These are phyloP conservation scores for Beauveria pseudobassiana DNA, from an alignment of 2,329 filamentous ascomycete species.

Conservation along the genomic window DNA sequence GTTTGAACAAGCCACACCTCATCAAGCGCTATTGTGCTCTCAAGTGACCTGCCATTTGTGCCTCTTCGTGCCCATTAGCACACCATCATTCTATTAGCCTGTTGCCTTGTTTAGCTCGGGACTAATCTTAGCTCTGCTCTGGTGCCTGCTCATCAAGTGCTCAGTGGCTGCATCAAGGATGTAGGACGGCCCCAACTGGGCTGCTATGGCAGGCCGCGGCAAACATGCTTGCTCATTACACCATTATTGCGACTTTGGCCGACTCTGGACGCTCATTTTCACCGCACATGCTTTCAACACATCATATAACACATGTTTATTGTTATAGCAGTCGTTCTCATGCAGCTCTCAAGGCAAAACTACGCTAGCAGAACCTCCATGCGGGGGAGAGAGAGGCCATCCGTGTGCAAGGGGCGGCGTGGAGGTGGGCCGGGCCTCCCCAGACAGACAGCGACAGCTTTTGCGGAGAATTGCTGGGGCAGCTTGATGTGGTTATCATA, in stretches of 20 bases:
- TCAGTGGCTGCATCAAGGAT: slow-evolving; percentile 5
- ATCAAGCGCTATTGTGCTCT: too few relatives aligned
- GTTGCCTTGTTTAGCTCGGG: not conserved
- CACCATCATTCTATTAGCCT: not conserved
- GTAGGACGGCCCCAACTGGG: not conserved
- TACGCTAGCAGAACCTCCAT: not conserved
- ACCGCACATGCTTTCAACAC: not conserved
- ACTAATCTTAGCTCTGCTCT: not conserved
- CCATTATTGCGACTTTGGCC: not conserved
- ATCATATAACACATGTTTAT: not conserved
- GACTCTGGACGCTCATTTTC: not conserved
- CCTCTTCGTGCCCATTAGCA: not conserved
- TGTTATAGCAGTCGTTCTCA: not conserved
- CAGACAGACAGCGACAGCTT: slow-evolving; percentile 2
- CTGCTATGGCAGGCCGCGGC: not conserved
- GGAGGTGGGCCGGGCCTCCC: slow-evolving; percentile 1
- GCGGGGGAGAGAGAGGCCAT: not conserved
- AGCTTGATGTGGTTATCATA: not conserved
- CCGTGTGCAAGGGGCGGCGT: not conserved
- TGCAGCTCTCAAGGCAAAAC: not conserved
- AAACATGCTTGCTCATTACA: not conserved
- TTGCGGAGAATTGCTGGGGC: not conserved
- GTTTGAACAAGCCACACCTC: not conserved
- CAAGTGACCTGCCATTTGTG: too few relatives aligned
- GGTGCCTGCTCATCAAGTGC: not conserved